Base-by-base conservation (phyloP, 306 rosid genomes). In the Medicago lupulina region DNA sequence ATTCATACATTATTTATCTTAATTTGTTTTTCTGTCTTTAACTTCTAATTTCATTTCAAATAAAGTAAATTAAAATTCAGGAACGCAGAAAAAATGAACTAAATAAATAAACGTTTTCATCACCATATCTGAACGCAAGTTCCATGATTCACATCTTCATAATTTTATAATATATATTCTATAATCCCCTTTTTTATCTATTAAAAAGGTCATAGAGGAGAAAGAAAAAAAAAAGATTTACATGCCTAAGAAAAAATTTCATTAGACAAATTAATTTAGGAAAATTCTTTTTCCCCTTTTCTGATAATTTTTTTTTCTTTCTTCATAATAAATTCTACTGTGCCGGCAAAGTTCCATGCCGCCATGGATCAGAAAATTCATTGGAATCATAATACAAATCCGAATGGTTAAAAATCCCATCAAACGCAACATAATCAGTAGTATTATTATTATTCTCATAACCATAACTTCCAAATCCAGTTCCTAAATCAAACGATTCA, bases 291-390 rank as follows among this genome's bases (percentile, higher is more conserved):
- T 19, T 0, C 10, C 4, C 4, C 8, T 11, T 23, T 14, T 14
- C 54, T 59, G 18, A 1, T 19, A 5, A n/a, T n/a, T 6, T 19
- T 6, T 62, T 21, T 11, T 34, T 74, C 1, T 6, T 34, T 9
- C 7, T 14, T 13, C 38, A 34, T 10, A 12, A 23, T 46, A n/a
- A 11, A 39, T 2, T 17, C 84, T 89, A 88, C 60, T 84, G 93
- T 17, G 91, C 90, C 47, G 98, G 98, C 77, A 84, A 60, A 28
- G 89, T 82, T 61, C 81, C 96, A 8, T 85, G 89, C 79, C 92
- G 89, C 91, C 91, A 86, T 6, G 91, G 83, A 13, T 87, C 94
- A 13, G 86, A 53, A 61, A 75, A 82, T 5, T 80, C 92, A 17
- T 82, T 74, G 36, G 90, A 63, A 28, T 91, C 96, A 14, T 78